Conservation (phyloP, 768 basidiomycete species). For the Boletus rufocinnamomeus region DNA sequence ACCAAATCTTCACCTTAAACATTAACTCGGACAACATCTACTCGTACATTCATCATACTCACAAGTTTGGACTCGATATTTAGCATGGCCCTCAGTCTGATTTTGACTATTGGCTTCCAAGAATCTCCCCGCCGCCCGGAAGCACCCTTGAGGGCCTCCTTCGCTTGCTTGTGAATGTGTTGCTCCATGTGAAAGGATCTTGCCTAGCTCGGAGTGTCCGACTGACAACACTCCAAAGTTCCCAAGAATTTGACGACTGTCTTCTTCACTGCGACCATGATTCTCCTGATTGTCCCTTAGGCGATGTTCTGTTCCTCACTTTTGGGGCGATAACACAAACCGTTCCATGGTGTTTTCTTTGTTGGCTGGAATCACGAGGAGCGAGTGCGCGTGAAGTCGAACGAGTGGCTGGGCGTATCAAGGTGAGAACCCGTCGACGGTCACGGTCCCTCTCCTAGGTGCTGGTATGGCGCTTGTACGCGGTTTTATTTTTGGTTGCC, state of each 20-base stretch:
- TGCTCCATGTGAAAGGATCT: not conserved
- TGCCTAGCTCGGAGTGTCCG: not conserved
- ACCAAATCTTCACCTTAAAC: not conserved
- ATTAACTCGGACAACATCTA: not conserved
- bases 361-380: not conserved
- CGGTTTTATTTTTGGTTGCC: not conserved
- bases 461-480: too few species aligned
- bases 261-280: not conserved
- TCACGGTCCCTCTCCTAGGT: not conserved
- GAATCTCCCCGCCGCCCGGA: not conserved
- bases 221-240: not conserved
- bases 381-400: not conserved
- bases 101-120: not conserved
- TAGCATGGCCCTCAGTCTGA: not conserved
- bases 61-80: not conserved
- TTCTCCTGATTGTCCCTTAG: not conserved
- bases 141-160: too few species aligned
- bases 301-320: not conserved
- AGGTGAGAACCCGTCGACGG: not conserved
- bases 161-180: not conserved
- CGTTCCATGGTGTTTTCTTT: not conserved
- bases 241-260: not conserved
- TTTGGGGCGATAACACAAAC: not conserved
- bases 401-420: not conserved
- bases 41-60: not conserved